These are phyloP conservation scores for Jacaranda mimosifolia DNA, from an alignment of 257 asterid genomes.

Conservation along the genomic window DNA sequence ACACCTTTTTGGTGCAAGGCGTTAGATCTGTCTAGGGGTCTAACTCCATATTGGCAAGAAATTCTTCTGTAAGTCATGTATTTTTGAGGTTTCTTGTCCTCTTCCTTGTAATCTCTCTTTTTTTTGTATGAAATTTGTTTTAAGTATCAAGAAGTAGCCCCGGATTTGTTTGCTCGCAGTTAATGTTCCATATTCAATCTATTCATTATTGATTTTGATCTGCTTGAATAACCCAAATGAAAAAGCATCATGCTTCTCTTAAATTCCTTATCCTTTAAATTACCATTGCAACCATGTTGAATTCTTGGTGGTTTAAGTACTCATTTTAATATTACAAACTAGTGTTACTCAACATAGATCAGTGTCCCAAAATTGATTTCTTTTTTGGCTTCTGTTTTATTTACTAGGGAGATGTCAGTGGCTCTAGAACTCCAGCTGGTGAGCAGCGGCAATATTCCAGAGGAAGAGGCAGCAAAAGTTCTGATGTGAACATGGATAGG, in stretches of 20 bases:
- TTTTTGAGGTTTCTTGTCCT: no score
- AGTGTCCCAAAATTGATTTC: slow-evolving; percentile 14
- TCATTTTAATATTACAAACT: slow-evolving; percentile 14
- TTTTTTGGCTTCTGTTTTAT: slow-evolving; percentile 38
- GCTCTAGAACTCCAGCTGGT: slow-evolving; percentile 49
- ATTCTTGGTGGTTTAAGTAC: slow-evolving; percentile 8
- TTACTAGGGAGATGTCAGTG: slow-evolving; percentile 63
- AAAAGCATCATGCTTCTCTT: background rate
- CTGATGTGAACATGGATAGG: slow-evolving; percentile 50
- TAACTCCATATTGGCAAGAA: no score
- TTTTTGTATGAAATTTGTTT: no score
- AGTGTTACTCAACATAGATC: slow-evolving; percentile 25
- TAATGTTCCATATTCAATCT: background rate
- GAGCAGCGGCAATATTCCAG: slow-evolving; percentile 49
- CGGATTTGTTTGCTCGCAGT: background rate
- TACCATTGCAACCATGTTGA: slow-evolving; percentile 24
- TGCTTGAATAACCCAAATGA: slow-evolving; percentile 3
- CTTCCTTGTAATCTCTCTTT: no score
- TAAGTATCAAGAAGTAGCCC: background rate
- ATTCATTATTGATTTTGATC: slow-evolving; percentile 1
- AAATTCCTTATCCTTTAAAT: slow-evolving; percentile 4
- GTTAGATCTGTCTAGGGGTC: no score
- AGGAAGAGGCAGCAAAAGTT: slow-evolving; percentile 47
- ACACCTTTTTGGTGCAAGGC: no score
- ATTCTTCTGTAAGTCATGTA: no score